Conservation (phyloP, 2,329 filamentous ascomycete genomes). For the Apiospora malaysiana region DNA sequence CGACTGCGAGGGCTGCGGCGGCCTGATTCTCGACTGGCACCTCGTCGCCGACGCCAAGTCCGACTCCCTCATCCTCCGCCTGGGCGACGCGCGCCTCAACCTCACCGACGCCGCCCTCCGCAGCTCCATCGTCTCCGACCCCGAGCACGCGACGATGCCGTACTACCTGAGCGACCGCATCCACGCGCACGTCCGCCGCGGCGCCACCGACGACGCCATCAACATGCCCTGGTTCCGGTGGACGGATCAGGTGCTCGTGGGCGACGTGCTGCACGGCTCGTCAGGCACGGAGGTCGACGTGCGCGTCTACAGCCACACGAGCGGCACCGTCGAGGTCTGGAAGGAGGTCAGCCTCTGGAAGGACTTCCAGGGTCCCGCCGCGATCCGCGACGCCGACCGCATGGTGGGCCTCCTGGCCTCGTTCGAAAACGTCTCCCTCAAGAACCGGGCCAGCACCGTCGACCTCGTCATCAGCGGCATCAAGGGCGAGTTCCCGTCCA, state of each 20-base stretch:
- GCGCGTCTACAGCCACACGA: constrained; percentile 22
- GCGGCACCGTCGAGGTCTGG: constrained; percentile 25
- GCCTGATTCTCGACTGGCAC: constrained; percentile 24
- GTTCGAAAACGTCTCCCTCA: constrained; percentile 21
- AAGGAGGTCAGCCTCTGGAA: constrained; percentile 25
- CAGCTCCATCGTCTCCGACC: not conserved
- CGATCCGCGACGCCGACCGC: constrained; percentile 24
- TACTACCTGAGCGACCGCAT: constrained; percentile 20
- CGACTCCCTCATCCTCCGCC: constrained; percentile 24
- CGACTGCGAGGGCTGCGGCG: not conserved
- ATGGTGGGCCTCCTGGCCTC: constrained; percentile 25
- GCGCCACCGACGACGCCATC: constrained; percentile 20
- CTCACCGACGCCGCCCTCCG: constrained; percentile 24
- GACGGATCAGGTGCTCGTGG: constrained; percentile 25
- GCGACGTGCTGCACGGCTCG: constrained; percentile 14
- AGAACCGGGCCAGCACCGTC: constrained; percentile 6
- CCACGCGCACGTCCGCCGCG: constrained; percentile 7
- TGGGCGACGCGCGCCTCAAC: constrained; percentile 22
- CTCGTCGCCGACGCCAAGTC: constrained; percentile 20
- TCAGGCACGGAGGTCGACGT: constrained; percentile 9
- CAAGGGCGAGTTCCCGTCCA: constrained; percentile 23
- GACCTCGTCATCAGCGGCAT: constrained; percentile 17
- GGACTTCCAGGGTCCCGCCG: not conserved
- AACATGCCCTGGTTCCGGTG: constrained; percentile 26
- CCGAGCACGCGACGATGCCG: not conserved